Base-by-base conservation (phyloP, 148 eudicot species). In the Heliamphora exappendiculata region DNA sequence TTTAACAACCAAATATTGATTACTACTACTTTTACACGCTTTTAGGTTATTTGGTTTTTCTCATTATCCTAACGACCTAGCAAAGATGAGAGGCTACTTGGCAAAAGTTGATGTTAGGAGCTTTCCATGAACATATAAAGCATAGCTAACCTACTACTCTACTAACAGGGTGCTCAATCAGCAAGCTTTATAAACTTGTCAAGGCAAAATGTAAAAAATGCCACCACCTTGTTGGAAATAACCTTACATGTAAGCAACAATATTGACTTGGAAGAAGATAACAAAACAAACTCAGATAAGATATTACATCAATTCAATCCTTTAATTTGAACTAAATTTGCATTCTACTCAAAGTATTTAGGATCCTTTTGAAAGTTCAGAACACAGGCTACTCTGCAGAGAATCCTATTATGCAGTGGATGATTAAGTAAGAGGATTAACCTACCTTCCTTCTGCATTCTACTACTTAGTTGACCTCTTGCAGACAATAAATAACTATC, bases 371-470 rank as follows among this genome's bases (percentile, higher is more conserved):
- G 42, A 68, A 77, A 41, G 29, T 16, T n/a, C 73, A 68, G 39
- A 49, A 63, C 37, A 17, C 57, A 20, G 22, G 45, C 17, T 4
- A 22, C 45, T 22, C 31, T 53, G 28, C 6, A 37, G 33, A 8
- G 28, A 7, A 49, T 49, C 17, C 7, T 19, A 9, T 58, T 50
- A 29, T 7, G 44, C 14, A 26, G 49, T 26, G 58, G 39, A 58
- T n/a, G 16, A 66, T 55, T 14, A 50, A 57, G 51, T 19, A 54
- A 31, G 75, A 74, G 65, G 42, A 64, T 57, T 79, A 45, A 95
- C 98, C 98, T 91, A 95, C 98, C 98, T 91, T 87, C 94, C 88
- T 95, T 95, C 82, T 84, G 92, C 98, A 95, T 95, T 71, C 98
- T 87, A 34, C 73, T 70, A 82, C 98, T 95, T 55, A 95, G 85